Percentiles rank a stretch among this genome's conserved stretches.
phyloP scores from a whole-genome alignment of 2,329 filamentous ascomycete genomes.

The Venturia carpophila region DNA sequence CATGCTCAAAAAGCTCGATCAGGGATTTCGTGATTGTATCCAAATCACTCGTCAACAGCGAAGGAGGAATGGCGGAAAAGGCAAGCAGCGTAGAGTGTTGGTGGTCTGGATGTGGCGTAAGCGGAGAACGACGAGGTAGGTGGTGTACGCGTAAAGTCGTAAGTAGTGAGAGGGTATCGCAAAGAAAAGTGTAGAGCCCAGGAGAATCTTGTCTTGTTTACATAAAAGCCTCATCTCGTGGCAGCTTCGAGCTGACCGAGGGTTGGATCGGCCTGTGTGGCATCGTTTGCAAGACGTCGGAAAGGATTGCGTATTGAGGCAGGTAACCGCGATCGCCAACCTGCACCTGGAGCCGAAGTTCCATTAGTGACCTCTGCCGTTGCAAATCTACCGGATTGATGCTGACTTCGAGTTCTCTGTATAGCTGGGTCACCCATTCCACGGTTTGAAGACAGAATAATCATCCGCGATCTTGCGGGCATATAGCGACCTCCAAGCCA shows the following conservation, averaged over 20 bases:
- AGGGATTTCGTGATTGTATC: neutral
- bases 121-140: neutral
- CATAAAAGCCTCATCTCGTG: conserved; percentile 5
- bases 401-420: conserved; percentile 1
- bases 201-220: conserved; percentile 22
- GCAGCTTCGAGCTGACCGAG: conserved; percentile 32
- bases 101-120: neutral
- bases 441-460: conserved; percentile 6
- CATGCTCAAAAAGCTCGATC: neutral
- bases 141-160: neutral
- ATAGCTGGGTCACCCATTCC: neutral
- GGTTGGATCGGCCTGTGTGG: conserved; percentile 24
- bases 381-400: neutral
- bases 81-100: neutral
- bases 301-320: conserved; percentile 20
- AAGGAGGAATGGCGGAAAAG: neutral
- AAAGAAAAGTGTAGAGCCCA: conserved; percentile 30
- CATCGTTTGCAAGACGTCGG: conserved; percentile 18
- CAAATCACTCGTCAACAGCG: neutral
- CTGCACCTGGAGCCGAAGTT: conserved; percentile 26
- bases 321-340: conserved; percentile 25
- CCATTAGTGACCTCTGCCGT: conserved; percentile 10
- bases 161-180: conserved; percentile 36
- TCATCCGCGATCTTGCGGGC: conserved; percentile 8
- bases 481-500: conserved; percentile 18